Evolutionary conservation across 139 green algal species (phyloP).

Genomic region (Asterochloris erici): DNA sequence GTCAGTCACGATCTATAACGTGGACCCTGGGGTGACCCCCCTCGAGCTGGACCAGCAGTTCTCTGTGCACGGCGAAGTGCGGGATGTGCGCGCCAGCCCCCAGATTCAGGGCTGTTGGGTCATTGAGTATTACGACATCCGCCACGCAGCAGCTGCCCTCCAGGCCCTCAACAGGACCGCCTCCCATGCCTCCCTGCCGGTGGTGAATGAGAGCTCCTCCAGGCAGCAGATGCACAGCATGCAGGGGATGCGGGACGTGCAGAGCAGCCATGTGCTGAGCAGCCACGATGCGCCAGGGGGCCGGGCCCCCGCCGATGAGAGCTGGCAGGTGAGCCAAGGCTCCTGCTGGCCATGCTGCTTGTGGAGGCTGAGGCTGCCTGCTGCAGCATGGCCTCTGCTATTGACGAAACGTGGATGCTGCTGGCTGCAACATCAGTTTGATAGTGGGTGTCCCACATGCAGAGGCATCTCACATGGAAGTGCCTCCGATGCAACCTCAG

Average conservation of each 20-base stretch:
- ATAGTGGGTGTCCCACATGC: too few relatives aligned
- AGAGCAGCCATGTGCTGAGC: conserved; percentile 27
- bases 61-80: conserved; percentile 81
- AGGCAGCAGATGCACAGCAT: background rate
- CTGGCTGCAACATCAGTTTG: too few relatives aligned
- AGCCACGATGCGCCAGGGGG: background rate
- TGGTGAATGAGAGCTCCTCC: conserved; percentile 9
- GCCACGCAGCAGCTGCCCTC: conserved; percentile 53
- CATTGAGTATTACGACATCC: conserved; percentile 87
- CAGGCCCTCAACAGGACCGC: background rate
- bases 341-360: too few relatives aligned
- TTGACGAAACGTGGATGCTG: too few relatives aligned
- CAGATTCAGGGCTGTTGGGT: conserved; percentile 33
- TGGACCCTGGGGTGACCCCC: conserved; percentile 61
- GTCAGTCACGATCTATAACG: conserved; percentile 77
- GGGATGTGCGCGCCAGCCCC: conserved; percentile 33
- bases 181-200: conserved; percentile 5
- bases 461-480: too few relatives aligned
- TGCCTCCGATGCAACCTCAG: too few relatives aligned
- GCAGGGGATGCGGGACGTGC: conserved; percentile 43
- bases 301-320: background rate
- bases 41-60: conserved; percentile 78
- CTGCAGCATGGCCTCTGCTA: too few relatives aligned
- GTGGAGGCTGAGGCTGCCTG: too few relatives aligned
- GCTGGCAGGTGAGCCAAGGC: conserved; percentile 7